Conservation (phyloP, 805 yeast species). For the Lachancea sp. region DNA sequence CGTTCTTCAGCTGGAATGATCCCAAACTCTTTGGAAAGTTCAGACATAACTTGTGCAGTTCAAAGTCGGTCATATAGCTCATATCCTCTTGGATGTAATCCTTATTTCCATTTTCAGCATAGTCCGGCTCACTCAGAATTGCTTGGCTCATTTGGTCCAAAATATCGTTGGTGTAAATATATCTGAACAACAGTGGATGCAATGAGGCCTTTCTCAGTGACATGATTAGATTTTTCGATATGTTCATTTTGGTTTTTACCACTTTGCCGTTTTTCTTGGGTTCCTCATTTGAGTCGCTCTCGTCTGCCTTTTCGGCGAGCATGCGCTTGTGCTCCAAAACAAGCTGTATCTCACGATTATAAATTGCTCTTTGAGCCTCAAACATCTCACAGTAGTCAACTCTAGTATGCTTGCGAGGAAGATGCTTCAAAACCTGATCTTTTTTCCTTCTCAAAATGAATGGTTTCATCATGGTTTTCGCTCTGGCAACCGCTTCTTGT, state of each 20-base stretch:
- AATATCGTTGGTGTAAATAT: constrained; percentile 47
- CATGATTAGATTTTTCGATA: constrained; percentile 69
- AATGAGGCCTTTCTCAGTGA: constrained; percentile 83
- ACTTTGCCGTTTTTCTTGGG: constrained; percentile 12
- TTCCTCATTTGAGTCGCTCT: constrained; percentile 19
- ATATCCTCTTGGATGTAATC: constrained; percentile 84
- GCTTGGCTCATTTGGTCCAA: constrained; percentile 64
- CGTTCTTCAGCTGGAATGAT: constrained; percentile 45
- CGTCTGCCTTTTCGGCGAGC: constrained; percentile 21
- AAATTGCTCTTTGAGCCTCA: constrained; percentile 48
- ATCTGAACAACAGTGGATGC: constrained; percentile 83
- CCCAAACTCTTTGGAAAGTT: constrained; percentile 64
- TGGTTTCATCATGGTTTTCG: constrained; percentile 98
- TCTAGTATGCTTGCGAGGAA: constrained; percentile 68
- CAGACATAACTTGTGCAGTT: constrained; percentile 66
- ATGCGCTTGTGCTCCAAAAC: constrained; percentile 34
- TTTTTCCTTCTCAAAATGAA: constrained; percentile 89
- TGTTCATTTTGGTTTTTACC: constrained; percentile 30
- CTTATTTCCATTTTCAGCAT: constrained; percentile 62
- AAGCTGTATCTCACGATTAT: constrained; percentile 48
- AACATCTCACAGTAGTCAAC: constrained; percentile 62
- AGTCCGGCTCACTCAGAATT: constrained; percentile 76
- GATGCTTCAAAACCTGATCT: constrained; percentile 82
- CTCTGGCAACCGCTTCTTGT: constrained; percentile 85
- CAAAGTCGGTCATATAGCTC: constrained; percentile 91